Percentiles rank a stretch among this genome's conserved stretches.
These are phyloP conservation scores for Saccharomycopsis fodiens DNA, from an alignment of 805 yeast species.

Conservation along the genomic window DNA sequence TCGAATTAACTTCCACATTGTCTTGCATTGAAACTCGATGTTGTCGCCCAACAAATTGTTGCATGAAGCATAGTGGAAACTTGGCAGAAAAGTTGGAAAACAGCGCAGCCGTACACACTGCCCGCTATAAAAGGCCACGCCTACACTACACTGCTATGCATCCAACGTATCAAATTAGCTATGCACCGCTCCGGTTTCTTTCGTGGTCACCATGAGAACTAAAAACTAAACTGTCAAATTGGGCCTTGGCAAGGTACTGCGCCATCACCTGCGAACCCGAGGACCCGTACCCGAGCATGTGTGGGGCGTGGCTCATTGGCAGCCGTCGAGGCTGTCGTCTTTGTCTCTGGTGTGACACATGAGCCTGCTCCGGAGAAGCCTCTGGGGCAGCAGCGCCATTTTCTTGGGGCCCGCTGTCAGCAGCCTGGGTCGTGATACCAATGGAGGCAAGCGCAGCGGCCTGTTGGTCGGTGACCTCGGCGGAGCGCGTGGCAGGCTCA, in stretches of 20 bases:
- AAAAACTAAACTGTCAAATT: conserved; percentile 48
- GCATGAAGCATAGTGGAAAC: too few relatives aligned
- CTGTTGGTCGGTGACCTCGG: conserved; percentile 13
- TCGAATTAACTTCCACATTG: too few relatives aligned
- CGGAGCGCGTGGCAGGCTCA: not conserved
- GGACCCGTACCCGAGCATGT: conserved; percentile 20
- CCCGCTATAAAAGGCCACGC: too few relatives aligned
- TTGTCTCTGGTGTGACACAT: conserved; percentile 9
- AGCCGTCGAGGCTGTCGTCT: not conserved
- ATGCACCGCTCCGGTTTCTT: not conserved
- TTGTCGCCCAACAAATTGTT: too few relatives aligned
- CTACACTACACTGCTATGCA: too few relatives aligned
- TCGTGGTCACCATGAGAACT: not conserved
- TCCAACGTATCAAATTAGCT: too few relatives aligned
- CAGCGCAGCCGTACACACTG: too few relatives aligned
- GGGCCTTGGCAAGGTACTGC: conserved; percentile 66
- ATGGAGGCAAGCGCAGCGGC: conserved; percentile 20
- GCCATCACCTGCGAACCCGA: conserved; percentile 74
- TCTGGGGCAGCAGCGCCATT: not conserved
- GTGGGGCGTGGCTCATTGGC: conserved; percentile 10
- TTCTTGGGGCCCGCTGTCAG: not conserved
- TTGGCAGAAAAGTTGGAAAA: too few relatives aligned
- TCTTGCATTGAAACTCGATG: too few relatives aligned
- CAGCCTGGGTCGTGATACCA: conserved; percentile 12
- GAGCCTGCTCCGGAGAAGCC: not conserved